A percentile compares a stretch with the other conserved stretches of the same genome.
Evolutionary conservation across 2,329 filamentous ascomycete genomes (phyloP).

Genomic region (Rhynchosporium agropyri): DNA sequence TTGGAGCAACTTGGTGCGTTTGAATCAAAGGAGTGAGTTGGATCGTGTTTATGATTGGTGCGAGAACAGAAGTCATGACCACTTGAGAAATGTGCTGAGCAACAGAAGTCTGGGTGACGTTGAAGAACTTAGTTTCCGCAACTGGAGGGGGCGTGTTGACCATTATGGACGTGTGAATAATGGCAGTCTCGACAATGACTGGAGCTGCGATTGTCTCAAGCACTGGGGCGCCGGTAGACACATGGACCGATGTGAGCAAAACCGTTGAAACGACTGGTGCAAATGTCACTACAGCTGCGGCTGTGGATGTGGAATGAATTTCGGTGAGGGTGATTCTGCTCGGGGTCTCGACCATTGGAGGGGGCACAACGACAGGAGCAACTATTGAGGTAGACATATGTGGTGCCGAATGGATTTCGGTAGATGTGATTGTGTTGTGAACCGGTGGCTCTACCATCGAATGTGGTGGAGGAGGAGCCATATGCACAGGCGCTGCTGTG

Average conservation of each 20-base stretch:
- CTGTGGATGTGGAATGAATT: conserved; percentile 11
- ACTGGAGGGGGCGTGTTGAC: conserved; percentile 11
- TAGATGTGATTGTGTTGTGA: no score
- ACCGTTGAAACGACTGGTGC: conserved; percentile 11
- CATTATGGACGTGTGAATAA: conserved; percentile 15
- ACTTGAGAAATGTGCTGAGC: conserved; percentile 10
- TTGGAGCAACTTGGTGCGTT: conserved; percentile 12
- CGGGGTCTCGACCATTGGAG: no score
- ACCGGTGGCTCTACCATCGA: no score
- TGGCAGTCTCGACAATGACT: conserved; percentile 7
- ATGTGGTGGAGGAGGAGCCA: no score
- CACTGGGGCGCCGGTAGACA: neutral
- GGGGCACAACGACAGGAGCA: no score
- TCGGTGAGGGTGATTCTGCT: conserved; percentile 6
- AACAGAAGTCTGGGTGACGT: conserved; percentile 5
- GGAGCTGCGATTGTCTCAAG: neutral
- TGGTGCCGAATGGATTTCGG: no score
- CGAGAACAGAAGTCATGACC: conserved; percentile 1
- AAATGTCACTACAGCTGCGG: conserved; percentile 10
- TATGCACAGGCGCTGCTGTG: neutral
- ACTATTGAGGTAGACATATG: no score
- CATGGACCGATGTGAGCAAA: conserved; percentile 7
- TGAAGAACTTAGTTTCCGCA: conserved; percentile 6
- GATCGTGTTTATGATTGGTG: conserved; percentile 9
- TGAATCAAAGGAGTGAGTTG: conserved; percentile 1